A percentile compares a stretch with the other conserved stretches of the same genome.
Evolutionary conservation across 257 asterid genomes (phyloP).

Genomic region (Galeopsis tetrahit): DNA sequence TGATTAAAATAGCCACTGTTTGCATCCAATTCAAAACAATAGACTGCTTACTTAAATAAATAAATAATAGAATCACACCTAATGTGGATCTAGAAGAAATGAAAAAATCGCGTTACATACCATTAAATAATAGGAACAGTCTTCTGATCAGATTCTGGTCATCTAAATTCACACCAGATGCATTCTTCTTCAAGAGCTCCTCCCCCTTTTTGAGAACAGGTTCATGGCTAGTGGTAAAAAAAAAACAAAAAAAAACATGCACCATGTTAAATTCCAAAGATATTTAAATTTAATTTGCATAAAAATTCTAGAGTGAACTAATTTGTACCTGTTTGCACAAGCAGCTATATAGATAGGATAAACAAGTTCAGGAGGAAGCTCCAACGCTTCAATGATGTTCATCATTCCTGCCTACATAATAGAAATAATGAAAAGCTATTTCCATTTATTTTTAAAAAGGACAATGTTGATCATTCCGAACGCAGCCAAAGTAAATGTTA

Average conservation of each 20-base stretch:
- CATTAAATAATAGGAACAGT: constrained; percentile 78
- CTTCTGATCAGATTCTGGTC: constrained; percentile 70
- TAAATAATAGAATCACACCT: constrained; percentile 16
- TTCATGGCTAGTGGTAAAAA: constrained; percentile 66
- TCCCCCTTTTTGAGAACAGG: constrained; percentile 81
- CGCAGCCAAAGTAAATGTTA: constrained; percentile 27
- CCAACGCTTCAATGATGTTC: constrained; percentile 74
- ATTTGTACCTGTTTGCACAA: constrained; percentile 73
- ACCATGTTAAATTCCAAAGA: constrained; percentile 24
- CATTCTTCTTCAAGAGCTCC: constrained; percentile 85
- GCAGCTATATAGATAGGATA: constrained; percentile 88
- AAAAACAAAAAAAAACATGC: constrained; percentile 32
- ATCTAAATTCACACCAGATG: constrained; percentile 80
- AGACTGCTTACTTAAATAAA: constrained; percentile 23
- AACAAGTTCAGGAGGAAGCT: constrained; percentile 74
- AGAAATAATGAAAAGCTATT: constrained; percentile 33
- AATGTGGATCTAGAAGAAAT: constrained; percentile 12
- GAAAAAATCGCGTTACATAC: constrained; percentile 45
- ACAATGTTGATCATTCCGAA: constrained; percentile 7
- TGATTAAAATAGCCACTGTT: constrained; percentile 15
- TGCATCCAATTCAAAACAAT: constrained; percentile 14
- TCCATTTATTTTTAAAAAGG: constrained; percentile 1
- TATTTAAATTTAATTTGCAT: constrained; percentile 11
- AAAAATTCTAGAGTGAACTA: constrained; percentile 25
- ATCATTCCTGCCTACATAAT: constrained; percentile 77